Conservation (phyloP, 331 rosid genomes). For the Pyracantha coccinea region DNA sequence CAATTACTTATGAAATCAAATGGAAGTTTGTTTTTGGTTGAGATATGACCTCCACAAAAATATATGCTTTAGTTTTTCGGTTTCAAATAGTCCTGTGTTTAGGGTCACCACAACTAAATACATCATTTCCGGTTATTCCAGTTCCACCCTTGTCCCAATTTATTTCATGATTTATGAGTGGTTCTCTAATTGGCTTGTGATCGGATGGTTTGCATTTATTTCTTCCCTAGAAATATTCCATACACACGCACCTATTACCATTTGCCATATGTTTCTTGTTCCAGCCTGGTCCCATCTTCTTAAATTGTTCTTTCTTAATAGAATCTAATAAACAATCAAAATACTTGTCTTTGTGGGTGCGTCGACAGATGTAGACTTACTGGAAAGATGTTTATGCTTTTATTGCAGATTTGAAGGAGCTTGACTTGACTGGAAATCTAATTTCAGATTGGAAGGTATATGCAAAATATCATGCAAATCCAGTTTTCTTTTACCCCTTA, state of each 20-base stretch:
- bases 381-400: conserved; percentile 1
- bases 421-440: conserved; percentile 91
- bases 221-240: neutral
- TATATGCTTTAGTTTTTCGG: neutral
- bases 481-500: neutral
- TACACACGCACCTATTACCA: neutral
- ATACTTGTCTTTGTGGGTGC: neutral
- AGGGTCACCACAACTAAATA: neutral
- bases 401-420: conserved; percentile 64
- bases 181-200: neutral
- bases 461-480: conserved; percentile 5
- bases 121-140: neutral
- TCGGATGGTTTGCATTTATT: neutral
- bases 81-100: neutral
- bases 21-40: neutral
- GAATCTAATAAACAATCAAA: neutral
- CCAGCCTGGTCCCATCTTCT: neutral
- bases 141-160: neutral
- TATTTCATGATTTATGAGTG: neutral
- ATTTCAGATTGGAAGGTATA: conserved; percentile 86
- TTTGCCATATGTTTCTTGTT: neutral
- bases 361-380: neutral
- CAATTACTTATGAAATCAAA: neutral
- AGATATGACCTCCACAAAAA: neutral
- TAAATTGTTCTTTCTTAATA: neutral